Conservation (phyloP, 352 stramenopile species). For the Albugo laibachii region DNA sequence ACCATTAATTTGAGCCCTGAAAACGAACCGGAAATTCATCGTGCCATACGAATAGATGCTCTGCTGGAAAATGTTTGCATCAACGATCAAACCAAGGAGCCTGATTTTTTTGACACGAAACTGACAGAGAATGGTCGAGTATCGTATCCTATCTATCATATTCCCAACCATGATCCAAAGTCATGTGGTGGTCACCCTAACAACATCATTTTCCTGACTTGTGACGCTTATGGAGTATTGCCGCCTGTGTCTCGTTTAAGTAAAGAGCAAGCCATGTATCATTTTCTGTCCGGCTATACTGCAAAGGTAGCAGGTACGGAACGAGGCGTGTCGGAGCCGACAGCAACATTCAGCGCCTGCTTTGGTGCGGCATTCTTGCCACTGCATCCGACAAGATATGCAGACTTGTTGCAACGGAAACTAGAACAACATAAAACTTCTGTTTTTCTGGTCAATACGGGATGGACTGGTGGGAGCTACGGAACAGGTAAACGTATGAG, state of each 20-base stretch:
- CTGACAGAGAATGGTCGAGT: conserved; percentile 98
- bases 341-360: conserved; percentile 91
- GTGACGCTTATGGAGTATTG: conserved; percentile 95
- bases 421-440: conserved; percentile 86
- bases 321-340: conserved; percentile 90
- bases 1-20: conserved; percentile 92
- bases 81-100: conserved; percentile 34
- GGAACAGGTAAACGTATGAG: conserved; percentile 94
- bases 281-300: conserved; percentile 97
- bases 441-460: conserved; percentile 95
- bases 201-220: conserved; percentile 96
- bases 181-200: conserved; percentile 87
- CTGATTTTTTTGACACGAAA: conserved; percentile 90
- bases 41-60: conserved; percentile 92
- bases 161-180: conserved; percentile 83
- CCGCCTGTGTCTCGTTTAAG: conserved; percentile 90
- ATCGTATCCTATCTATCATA: conserved; percentile 99
- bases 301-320: conserved; percentile 97
- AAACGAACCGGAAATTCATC: conserved; percentile 97
- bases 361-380: conserved; percentile 96
- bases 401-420: conserved; percentile 93
- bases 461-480: conserved; percentile 92
- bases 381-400: conserved; percentile 93
- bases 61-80: conserved; percentile 95
- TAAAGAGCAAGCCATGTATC: conserved; percentile 93